Percentiles rank a stretch among this genome's conserved stretches.
Conservation (phyloP, 768 basidiomycete genomes). For the Fomitopsis pulvina region DNA sequence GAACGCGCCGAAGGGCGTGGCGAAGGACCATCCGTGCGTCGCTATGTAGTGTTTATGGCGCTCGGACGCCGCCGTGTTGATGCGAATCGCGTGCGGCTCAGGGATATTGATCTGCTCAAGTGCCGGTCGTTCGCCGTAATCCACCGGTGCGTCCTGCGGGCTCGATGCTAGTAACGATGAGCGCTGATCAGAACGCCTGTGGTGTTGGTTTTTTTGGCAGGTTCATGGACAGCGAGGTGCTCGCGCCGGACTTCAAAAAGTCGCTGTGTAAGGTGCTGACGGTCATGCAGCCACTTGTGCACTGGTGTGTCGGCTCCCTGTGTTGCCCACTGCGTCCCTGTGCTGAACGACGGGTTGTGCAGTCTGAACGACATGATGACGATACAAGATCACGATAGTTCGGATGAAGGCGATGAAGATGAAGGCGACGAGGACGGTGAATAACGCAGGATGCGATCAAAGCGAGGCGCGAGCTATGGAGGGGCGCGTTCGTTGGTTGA, state of each 20-base stretch:
- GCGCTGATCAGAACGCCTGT: no score
- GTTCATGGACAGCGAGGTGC: slow-evolving; percentile 71
- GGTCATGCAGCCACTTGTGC: slow-evolving; percentile 70
- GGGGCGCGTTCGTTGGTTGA: no score
- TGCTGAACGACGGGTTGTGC: background rate
- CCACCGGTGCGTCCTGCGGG: slow-evolving; percentile 39
- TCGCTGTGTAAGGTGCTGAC: slow-evolving; percentile 46
- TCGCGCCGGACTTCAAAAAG: slow-evolving; percentile 58
- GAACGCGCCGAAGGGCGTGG: slow-evolving; percentile 84
- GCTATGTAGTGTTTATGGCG: background rate
- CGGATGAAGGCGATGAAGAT: slow-evolving; percentile 17
- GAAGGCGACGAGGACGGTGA: background rate
- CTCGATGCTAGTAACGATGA: background rate
- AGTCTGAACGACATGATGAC: slow-evolving; percentile 75
- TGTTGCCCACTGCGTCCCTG: slow-evolving; percentile 9
- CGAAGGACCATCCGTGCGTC: slow-evolving; percentile 69
- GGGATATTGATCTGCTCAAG: slow-evolving; percentile 90
- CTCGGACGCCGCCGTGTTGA: background rate
- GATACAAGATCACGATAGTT: slow-evolving; percentile 31
- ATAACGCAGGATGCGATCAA: background rate
- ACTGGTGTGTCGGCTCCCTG: slow-evolving; percentile 43
- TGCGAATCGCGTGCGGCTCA: slow-evolving; percentile 19
- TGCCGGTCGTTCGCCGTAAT: slow-evolving; percentile 72
- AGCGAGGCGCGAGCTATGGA: no score
- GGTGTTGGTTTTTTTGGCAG: slow-evolving; percentile 33